Base-by-base conservation (phyloP, 345 rosid species). In the Hypericum androsaemum region DNA sequence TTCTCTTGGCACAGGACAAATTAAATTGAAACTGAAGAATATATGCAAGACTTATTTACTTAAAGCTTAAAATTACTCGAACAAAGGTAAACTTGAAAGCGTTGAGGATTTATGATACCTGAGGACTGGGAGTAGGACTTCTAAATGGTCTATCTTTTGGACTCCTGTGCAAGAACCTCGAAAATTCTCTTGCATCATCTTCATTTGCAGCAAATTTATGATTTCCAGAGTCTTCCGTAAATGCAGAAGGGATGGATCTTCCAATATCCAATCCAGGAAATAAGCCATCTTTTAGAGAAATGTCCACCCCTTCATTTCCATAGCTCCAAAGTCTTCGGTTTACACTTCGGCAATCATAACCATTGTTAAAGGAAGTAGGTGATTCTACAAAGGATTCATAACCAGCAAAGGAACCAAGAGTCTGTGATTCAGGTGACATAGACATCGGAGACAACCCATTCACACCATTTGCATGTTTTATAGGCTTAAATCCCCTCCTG, bases 351-450 rank as follows among this genome's bases (percentile, higher is more conserved):
- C 64, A 22, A 22, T 22, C 32, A 22, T 22, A 22, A 22, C 32
- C 32, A 22, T 22, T 22, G 32, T 22, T 22, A 4, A 22, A 22
- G 68, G 32, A 22, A 64, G 65, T 42, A 2, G 98, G 94, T 56
- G 80, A 78, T 66, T 70, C 90, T 9, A 64, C 39, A 45, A 71
- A 71, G 45, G 81, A 75, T 55, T 81, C 88, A 51, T 79, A 76
- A 56, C 66, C 77, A 17, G 68, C 51, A 65, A 69, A 79, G 12
- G 83, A 79, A 60, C 74, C 82, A 56, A 84, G 63, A 0, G 88
- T 80, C 64, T 69, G 95, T 7, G 97, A 92, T 68, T 92, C 95
- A 4, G 97, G 90, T 41, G 96, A 83, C 49, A 72, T 60, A 49
- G 85, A 70, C 55, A 71, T 69, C 12, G 75, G 53, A 66, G 97